phyloP scores from a whole-genome alignment of 306 rosid species.

The Canavalia gladiata region DNA sequence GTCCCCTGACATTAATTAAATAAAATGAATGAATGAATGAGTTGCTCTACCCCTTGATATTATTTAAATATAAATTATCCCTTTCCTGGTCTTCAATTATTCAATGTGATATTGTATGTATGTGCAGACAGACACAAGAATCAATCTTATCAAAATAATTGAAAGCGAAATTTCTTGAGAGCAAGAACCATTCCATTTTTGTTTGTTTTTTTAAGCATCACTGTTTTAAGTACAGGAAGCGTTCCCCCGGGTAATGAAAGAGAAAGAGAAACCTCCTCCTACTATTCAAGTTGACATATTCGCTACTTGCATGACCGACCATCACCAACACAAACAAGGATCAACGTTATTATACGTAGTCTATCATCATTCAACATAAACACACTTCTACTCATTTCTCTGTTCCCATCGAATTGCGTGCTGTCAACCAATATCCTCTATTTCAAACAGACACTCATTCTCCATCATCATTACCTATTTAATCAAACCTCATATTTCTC shows the following conservation, averaged over 20 bases:
- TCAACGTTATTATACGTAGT: conserved; percentile 16
- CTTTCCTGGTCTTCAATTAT: neutral
- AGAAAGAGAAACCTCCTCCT: neutral
- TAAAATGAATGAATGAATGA: neutral
- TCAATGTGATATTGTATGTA: neutral
- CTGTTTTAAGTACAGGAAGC: neutral
- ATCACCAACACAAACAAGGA: conserved; percentile 18
- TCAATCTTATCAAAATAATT: conserved; percentile 31
- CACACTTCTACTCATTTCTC: neutral
- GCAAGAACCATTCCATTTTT: conserved; percentile 36
- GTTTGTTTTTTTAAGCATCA: conserved; percentile 13
- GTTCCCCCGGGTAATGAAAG: neutral
- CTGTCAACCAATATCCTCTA: conserved; percentile 39
- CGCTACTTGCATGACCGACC: conserved; percentile 41
- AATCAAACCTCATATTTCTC: too few relatives aligned
- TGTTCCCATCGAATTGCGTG: conserved; percentile 14
- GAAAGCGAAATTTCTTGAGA: conserved; percentile 38
- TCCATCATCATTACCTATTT: neutral
- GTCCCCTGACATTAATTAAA: conserved; percentile 17
- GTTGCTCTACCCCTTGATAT: neutral
- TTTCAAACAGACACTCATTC: neutral
- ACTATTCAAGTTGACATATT: conserved; percentile 35
- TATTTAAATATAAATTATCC: neutral
- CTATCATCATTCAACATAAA: neutral
- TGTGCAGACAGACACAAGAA: neutral